A percentile compares a stretch with the other conserved stretches of the same genome.
Evolutionary conservation across 192 early-diverging fungal genomes (phyloP).

Genomic region (Linnemannia elongata): DNA sequence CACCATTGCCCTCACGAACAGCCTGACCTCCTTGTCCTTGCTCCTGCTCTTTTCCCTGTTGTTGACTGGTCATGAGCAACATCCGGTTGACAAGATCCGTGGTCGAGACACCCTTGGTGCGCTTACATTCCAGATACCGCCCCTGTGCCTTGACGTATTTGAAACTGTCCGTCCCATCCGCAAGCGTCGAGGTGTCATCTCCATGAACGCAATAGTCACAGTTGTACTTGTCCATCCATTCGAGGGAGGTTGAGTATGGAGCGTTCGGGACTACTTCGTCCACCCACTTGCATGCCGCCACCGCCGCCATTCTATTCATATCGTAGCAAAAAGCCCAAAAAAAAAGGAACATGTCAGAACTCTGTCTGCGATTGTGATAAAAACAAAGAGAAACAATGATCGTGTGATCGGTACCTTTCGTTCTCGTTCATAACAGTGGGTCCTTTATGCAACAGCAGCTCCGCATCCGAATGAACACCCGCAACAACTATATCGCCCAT

Average conservation of each 20-base stretch:
- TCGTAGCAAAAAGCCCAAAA: neutral
- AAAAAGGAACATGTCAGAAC: too few species aligned
- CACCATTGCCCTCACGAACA: neutral
- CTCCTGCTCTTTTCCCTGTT: constrained; percentile 69
- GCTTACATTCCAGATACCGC: constrained; percentile 87
- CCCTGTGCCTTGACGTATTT: constrained; percentile 92
- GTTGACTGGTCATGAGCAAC: constrained; percentile 87
- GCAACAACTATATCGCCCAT: constrained; percentile 93
- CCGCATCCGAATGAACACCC: constrained; percentile 93
- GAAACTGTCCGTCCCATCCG: constrained; percentile 95
- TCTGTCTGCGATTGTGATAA: too few species aligned
- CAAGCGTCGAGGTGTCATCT: constrained; percentile 93
- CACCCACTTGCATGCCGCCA: constrained; percentile 90
- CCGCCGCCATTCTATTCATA: constrained; percentile 79
- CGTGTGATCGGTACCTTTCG: constrained; percentile 70
- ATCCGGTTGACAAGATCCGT: constrained; percentile 96
- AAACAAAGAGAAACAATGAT: too few species aligned
- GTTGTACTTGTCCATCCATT: constrained; percentile 83
- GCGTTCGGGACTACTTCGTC: constrained; percentile 91
- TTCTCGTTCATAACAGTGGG: constrained; percentile 95
- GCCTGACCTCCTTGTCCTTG: constrained; percentile 12
- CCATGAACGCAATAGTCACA: constrained; percentile 97
- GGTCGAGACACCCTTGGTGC: constrained; percentile 92
- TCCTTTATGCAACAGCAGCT: constrained; percentile 91
- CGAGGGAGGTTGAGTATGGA: constrained; percentile 89